Percentiles rank a stretch among this genome's conserved stretches.
Evolutionary conservation across 129 eudicot species (phyloP).

Genomic region (Flaveria sonorensis): DNA sequence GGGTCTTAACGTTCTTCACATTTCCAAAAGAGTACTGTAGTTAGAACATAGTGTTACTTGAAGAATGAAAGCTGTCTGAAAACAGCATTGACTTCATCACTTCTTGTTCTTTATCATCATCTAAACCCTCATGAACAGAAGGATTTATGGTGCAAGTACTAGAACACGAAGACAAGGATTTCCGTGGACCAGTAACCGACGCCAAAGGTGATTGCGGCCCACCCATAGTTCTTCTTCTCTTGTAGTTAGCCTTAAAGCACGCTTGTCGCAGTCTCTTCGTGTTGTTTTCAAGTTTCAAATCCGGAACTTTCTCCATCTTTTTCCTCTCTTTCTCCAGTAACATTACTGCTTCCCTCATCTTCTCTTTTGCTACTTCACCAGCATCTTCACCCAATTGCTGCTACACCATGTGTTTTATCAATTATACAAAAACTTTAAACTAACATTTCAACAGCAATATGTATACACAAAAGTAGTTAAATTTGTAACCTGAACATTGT

Average conservation of each 20-base stretch:
- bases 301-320: constrained; percentile 71
- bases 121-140: constrained; percentile 15
- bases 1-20: not conserved
- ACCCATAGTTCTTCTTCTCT: constrained; percentile 59
- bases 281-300: constrained; percentile 62
- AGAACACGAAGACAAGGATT: constrained; percentile 13
- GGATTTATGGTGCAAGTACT: constrained; percentile 25
- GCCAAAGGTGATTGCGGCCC: not conserved
- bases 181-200: constrained; percentile 9
- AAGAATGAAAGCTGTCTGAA: constrained; percentile 33
- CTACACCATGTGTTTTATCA: not conserved
- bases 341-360: constrained; percentile 54
- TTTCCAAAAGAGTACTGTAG: not conserved
- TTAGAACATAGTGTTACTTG: constrained; percentile 20
- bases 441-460: not conserved
- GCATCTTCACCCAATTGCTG: constrained; percentile 65
- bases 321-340: constrained; percentile 64
- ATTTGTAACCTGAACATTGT: constrained; percentile 67
- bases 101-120: constrained; percentile 32
- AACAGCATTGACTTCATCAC: constrained; percentile 29
- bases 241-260: constrained; percentile 84
- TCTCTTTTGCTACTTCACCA: constrained; percentile 44
- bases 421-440: not conserved
- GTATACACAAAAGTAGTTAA: not conserved
- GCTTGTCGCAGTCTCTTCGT: constrained; percentile 92